Evolutionary conservation across 2,329 filamentous ascomycete genomes (phyloP).

Genomic region (Calonectria pseudoturangicola): DNA sequence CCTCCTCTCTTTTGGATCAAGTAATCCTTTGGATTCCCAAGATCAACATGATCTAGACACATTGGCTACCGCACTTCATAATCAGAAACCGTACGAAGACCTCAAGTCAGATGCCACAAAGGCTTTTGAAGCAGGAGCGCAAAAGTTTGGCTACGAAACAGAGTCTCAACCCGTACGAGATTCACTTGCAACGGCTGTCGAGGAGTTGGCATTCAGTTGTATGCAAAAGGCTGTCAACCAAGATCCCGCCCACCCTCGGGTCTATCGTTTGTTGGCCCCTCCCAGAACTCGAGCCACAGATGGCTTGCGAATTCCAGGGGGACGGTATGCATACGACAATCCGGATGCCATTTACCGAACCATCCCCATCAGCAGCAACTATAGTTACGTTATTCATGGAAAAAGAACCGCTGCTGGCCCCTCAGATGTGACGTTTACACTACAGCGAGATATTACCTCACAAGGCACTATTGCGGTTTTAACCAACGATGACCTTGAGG

Average conservation of each 20-base stretch:
- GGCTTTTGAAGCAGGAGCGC: not conserved
- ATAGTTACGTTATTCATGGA: constrained; percentile 6
- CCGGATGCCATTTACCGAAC: constrained; percentile 3
- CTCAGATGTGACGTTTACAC: not conserved
- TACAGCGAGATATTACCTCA: not conserved
- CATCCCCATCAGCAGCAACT: not conserved
- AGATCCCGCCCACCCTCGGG: not conserved
- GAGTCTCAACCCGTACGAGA: not conserved
- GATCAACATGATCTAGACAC: constrained; percentile 14
- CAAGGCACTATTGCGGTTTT: not conserved
- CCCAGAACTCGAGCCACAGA: not conserved
- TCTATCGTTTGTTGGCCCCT: not conserved
- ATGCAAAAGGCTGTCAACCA: constrained; percentile 7
- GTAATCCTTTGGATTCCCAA: not conserved
- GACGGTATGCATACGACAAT: not conserved
- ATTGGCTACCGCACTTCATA: not conserved
- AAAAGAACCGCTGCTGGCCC: not conserved
- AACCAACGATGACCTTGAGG: not conserved
- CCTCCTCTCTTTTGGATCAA: not conserved
- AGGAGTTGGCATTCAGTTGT: not conserved
- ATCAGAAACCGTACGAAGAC: constrained; percentile 1
- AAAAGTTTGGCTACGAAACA: not conserved
- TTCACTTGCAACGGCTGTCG: not conserved
- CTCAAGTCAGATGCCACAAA: not conserved
- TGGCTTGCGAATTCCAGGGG: not conserved